These are phyloP conservation scores for Penicillium sp. DNA, from an alignment of 2,329 filamentous ascomycete species.

Conservation along the genomic window DNA sequence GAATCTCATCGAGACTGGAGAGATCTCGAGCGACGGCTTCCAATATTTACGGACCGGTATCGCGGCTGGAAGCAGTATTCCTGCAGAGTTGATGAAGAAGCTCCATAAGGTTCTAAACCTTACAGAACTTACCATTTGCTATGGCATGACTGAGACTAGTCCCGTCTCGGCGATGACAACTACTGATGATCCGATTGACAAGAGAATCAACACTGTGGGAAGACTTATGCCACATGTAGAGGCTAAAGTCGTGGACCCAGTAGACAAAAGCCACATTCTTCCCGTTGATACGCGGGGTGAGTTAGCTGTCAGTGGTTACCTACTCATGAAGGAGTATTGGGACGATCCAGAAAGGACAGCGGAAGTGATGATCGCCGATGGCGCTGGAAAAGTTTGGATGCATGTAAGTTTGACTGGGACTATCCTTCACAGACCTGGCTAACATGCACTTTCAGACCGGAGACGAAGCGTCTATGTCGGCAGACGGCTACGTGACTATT, in stretches of 20 bases:
- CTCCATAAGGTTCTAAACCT: constrained; percentile 78
- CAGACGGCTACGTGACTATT: constrained; percentile 82
- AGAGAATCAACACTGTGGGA: constrained; percentile 78
- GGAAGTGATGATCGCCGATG: constrained; percentile 68
- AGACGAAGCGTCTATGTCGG: constrained; percentile 87
- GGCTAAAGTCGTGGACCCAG: constrained; percentile 76
- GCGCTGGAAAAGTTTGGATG: constrained; percentile 76
- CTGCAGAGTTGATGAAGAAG: constrained; percentile 70
- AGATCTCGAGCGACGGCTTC: constrained; percentile 60
- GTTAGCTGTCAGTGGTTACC: constrained; percentile 80
- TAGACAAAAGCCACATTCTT: constrained; percentile 65
- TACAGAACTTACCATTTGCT: constrained; percentile 86
- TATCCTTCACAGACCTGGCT: neutral
- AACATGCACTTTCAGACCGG: constrained; percentile 65
- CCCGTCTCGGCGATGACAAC: constrained; percentile 76
- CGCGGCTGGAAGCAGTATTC: constrained; percentile 84
- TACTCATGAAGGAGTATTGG: constrained; percentile 92
- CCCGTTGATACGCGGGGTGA: constrained; percentile 75
- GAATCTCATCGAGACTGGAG: constrained; percentile 69
- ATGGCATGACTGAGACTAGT: constrained; percentile 93
- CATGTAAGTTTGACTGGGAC: constrained; percentile 50
- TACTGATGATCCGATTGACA: constrained; percentile 74
- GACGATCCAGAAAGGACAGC: constrained; percentile 71
- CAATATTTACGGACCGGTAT: constrained; percentile 83
- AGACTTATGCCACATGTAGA: constrained; percentile 81